A percentile compares a stretch with the other conserved stretches of the same genome.
phyloP scores from a whole-genome alignment of 352 stramenopile genomes.

The Phytopythium boreale region DNA sequence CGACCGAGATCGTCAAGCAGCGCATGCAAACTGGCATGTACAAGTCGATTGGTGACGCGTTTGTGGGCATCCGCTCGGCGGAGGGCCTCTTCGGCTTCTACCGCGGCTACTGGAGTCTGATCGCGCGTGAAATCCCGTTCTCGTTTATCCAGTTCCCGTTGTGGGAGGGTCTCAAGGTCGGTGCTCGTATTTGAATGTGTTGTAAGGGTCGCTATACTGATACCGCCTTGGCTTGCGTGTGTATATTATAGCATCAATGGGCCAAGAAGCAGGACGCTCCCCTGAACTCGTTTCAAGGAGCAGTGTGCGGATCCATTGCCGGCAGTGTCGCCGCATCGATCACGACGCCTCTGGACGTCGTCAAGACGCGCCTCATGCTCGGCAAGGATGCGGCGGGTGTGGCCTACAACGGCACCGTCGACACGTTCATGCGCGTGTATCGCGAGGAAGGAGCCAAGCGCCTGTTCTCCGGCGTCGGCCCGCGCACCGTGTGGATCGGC shows the following conservation, averaged over 20 bases:
- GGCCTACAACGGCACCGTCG: constrained; percentile 88
- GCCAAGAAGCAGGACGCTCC: constrained; percentile 67
- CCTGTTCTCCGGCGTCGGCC: constrained; percentile 94
- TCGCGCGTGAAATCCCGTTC: constrained; percentile 99
- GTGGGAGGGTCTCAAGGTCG: constrained; percentile 96
- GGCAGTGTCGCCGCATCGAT: constrained; percentile 94
- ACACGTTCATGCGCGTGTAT: constrained; percentile 91
- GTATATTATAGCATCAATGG: constrained; percentile 76
- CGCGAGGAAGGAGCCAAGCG: constrained; percentile 88
- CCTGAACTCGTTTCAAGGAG: constrained; percentile 90
- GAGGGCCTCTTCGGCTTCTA: constrained; percentile 91
- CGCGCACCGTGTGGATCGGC: constrained; percentile 98
- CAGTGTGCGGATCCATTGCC: constrained; percentile 93
- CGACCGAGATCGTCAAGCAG: constrained; percentile 99
- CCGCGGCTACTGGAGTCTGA: constrained; percentile 96
- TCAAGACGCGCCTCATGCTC: constrained; percentile 99
- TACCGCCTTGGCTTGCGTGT: constrained; percentile 2
- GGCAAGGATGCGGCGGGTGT: constrained; percentile 92
- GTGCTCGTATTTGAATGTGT: not conserved
- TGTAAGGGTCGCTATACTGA: not conserved
- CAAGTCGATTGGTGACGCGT: constrained; percentile 58
- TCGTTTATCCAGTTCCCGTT: constrained; percentile 99
- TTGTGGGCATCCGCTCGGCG: constrained; percentile 77
- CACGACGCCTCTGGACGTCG: constrained; percentile 99
- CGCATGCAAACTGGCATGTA: constrained; percentile 97